A percentile compares a stretch with the other conserved stretches of the same genome.
Evolutionary conservation across 768 basidiomycete genomes (phyloP).

Genomic region (Pleurotus citrinopileatus): DNA sequence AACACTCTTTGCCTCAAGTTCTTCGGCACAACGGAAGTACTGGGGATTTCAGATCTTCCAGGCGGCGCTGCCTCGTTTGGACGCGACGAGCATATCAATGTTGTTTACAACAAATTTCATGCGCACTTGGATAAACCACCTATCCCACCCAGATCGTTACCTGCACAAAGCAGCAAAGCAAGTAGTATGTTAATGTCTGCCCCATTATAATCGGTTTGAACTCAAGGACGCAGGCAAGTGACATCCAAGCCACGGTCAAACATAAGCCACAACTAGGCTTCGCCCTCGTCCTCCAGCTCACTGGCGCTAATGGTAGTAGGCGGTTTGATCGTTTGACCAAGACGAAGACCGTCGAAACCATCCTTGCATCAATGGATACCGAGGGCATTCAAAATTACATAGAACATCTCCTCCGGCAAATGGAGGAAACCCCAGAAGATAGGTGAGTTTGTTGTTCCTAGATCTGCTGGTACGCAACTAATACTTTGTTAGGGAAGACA

Average conservation of each 20-base stretch:
- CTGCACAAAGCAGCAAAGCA: slow-evolving; percentile 86
- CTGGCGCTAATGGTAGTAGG: slow-evolving; percentile 76
- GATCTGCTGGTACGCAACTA: slow-evolving; percentile 3
- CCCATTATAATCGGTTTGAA: background rate
- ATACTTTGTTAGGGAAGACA: slow-evolving; percentile 34
- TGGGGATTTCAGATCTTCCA: slow-evolving; percentile 96
- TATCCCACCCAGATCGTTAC: slow-evolving; percentile 84
- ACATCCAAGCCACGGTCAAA: slow-evolving; percentile 74
- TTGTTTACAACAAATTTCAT: slow-evolving; percentile 95
- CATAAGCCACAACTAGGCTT: slow-evolving; percentile 79
- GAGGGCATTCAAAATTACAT: slow-evolving; percentile 80
- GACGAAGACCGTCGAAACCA: slow-evolving; percentile 88
- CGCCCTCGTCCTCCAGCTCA: slow-evolving; percentile 79
- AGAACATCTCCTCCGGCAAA: slow-evolving; percentile 60
- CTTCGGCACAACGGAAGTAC: slow-evolving; percentile 86
- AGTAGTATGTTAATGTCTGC: slow-evolving; percentile 50
- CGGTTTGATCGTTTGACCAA: slow-evolving; percentile 92
- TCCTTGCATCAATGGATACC: slow-evolving; percentile 70
- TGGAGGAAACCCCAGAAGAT: slow-evolving; percentile 46
- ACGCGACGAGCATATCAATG: slow-evolving; percentile 69
- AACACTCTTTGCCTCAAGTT: slow-evolving; percentile 78
- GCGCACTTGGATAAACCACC: slow-evolving; percentile 95
- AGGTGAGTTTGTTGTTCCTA: slow-evolving; percentile 31
- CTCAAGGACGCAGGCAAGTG: slow-evolving; percentile 49
- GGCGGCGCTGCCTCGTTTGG: slow-evolving; percentile 68